phyloP scores from a whole-genome alignment of 176 grass and related monocot genomes.

The Areca catechu region DNA sequence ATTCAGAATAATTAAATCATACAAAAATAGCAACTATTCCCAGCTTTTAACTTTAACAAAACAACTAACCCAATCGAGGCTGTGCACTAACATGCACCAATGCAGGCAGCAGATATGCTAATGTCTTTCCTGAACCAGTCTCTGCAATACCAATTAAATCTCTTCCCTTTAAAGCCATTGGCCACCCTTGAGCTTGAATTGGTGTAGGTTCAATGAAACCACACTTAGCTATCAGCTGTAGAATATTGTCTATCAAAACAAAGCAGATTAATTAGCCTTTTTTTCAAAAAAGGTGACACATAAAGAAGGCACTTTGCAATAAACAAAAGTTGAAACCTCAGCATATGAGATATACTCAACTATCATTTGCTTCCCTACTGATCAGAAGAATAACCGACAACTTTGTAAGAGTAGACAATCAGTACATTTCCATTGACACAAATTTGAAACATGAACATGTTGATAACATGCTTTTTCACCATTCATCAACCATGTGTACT shows the following conservation, averaged over 20 bases:
- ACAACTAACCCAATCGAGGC: conserved; percentile 65
- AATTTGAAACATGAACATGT: too few species aligned
- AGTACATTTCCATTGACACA: too few species aligned
- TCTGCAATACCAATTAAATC: conserved; percentile 93
- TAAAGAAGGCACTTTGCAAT: not conserved
- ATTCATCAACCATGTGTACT: too few species aligned
- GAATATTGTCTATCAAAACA: conserved; percentile 49
- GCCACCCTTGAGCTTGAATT: conserved; percentile 95
- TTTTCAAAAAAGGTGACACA: too few species aligned
- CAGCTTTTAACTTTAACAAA: too few species aligned
- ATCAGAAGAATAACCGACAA: too few species aligned
- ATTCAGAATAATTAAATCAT: not conserved
- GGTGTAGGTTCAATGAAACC: conserved; percentile 83
- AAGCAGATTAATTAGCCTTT: not conserved
- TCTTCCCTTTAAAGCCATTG: conserved; percentile 96
- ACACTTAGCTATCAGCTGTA: conserved; percentile 61
- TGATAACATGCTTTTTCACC: too few species aligned
- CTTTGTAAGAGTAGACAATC: too few species aligned
- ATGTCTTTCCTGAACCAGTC: conserved; percentile 93
- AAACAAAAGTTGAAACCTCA: not conserved
- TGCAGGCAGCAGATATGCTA: conserved; percentile 71
- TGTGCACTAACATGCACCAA: conserved; percentile 90
- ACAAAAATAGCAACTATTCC: too few species aligned
- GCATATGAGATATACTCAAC: too few species aligned
- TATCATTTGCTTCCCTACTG: too few species aligned